Conservation (phyloP, 2,329 filamentous ascomycete genomes). For the Cladorrhinum sp. region DNA sequence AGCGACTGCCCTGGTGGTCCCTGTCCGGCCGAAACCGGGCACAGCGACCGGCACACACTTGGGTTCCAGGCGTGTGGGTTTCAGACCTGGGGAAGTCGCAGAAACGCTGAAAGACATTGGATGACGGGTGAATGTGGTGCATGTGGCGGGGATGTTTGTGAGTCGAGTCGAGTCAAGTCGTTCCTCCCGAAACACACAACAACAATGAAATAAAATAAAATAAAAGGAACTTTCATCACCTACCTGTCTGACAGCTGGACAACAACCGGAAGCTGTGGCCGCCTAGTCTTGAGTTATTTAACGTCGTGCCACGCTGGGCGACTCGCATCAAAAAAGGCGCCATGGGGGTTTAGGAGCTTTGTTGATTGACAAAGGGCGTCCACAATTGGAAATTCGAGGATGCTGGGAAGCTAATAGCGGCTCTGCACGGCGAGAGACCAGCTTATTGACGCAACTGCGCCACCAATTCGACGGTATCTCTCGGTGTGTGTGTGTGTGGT, state of each 20-base stretch:
- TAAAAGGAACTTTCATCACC: background rate
- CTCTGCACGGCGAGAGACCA: background rate
- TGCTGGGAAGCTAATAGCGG: background rate
- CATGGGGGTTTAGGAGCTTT: slow-evolving; percentile 11
- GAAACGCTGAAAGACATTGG: background rate
- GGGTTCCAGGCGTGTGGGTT: slow-evolving; percentile 1
- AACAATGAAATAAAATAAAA: background rate
- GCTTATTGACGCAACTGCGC: background rate
- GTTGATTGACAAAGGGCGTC: background rate
- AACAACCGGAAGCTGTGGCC: slow-evolving; percentile 13
- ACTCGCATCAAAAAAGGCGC: slow-evolving; percentile 20
- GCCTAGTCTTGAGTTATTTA: slow-evolving; percentile 14
- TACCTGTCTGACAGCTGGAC: slow-evolving; percentile 16
- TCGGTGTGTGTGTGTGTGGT: background rate
- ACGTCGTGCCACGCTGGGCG: slow-evolving; percentile 18
- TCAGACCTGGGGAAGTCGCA: background rate
- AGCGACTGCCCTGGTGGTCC: background rate
- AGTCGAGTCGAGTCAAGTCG: background rate
- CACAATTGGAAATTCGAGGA: background rate
- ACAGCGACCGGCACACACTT: background rate
- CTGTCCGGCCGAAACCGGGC: slow-evolving; percentile 20
- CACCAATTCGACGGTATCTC: background rate
- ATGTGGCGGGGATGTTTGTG: background rate
- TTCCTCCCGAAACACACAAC: background rate
- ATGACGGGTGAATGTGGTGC: background rate